Evolutionary conservation across 2,329 filamentous ascomycete genomes (phyloP).

Genomic region (Zasmidium angulare): DNA sequence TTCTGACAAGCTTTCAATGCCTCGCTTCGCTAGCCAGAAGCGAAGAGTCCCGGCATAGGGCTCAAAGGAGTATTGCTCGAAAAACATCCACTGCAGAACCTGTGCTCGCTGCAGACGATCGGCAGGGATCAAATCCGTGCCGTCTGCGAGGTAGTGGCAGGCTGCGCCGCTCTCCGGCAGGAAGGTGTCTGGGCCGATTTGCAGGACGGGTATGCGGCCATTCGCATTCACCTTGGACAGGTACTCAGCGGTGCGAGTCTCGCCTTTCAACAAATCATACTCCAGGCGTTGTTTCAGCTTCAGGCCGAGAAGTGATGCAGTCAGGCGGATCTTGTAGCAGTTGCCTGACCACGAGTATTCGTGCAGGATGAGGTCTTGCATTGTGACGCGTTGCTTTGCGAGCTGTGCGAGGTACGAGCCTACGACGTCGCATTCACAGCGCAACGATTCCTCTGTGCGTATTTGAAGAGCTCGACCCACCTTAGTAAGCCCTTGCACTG

Average conservation of each 20-base stretch:
- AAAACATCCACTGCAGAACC: conserved; percentile 23
- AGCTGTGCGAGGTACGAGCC: too few species aligned
- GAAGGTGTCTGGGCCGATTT: conserved; percentile 12
- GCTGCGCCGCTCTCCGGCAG: conserved; percentile 20
- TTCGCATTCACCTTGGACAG: conserved; percentile 14
- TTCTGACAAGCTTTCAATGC: conserved; percentile 4
- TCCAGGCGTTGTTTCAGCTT: conserved; percentile 2
- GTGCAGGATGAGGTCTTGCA: conserved; percentile 12
- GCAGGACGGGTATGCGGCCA: conserved; percentile 17
- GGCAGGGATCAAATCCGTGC: conserved; percentile 10
- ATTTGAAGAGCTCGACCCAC: neutral
- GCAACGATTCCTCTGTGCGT: neutral
- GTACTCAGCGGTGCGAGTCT: conserved; percentile 13
- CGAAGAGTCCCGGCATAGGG: conserved; percentile 9
- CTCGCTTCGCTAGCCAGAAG: conserved; percentile 6
- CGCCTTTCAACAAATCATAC: conserved; percentile 13
- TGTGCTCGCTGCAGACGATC: conserved; percentile 12
- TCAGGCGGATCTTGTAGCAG: conserved; percentile 19
- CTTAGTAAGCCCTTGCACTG: neutral
- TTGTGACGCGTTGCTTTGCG: neutral
- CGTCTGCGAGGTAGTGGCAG: conserved; percentile 15
- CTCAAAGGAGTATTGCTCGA: conserved; percentile 18
- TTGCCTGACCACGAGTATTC: conserved; percentile 16
- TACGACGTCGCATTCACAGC: neutral
- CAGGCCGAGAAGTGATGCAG: conserved; percentile 8